These are phyloP conservation scores for Colletotrichum sublineola DNA, from an alignment of 2,329 filamentous ascomycete genomes.

Conservation along the genomic window DNA sequence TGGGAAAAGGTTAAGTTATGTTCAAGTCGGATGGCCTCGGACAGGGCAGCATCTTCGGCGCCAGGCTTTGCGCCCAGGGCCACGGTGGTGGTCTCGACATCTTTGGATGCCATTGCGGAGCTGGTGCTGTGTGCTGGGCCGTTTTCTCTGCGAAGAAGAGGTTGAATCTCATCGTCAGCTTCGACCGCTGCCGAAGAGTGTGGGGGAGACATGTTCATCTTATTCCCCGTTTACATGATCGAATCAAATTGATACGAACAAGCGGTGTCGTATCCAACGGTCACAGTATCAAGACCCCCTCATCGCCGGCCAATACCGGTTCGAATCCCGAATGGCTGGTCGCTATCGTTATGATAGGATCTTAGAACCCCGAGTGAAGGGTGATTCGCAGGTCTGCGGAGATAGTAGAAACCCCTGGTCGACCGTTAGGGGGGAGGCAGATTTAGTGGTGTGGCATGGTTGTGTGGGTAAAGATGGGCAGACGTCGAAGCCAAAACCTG, in stretches of 20 bases:
- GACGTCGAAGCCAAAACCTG: not conserved
- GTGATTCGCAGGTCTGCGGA: conserved; percentile 1
- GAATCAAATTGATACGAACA: not conserved
- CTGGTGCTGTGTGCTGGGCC: not conserved
- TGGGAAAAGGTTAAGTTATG: conserved; percentile 54
- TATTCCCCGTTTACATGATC: conserved; percentile 11
- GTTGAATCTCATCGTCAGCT: conserved; percentile 29
- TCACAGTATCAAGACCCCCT: conserved; percentile 21
- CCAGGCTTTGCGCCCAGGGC: conserved; percentile 15
- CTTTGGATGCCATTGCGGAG: conserved; percentile 26
- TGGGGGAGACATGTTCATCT: conserved; percentile 21
- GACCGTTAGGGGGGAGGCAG: not conserved
- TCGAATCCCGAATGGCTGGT: conserved; percentile 15
- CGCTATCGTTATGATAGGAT: conserved; percentile 12
- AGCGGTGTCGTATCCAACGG: conserved; percentile 3
- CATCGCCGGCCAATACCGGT: conserved; percentile 27
- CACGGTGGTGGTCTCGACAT: conserved; percentile 12
- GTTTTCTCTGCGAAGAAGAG: conserved; percentile 14
- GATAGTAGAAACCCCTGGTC: conserved; percentile 12
- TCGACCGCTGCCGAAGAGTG: not conserved
- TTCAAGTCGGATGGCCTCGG: conserved; percentile 56
- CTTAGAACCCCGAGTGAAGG: not conserved
- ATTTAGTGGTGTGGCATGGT: conserved; percentile 10
- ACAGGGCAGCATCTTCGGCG: conserved; percentile 45
- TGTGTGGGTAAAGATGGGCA: conserved; percentile 13